Base-by-base conservation (phyloP, 176 grass and related monocot genomes). In the Zea luxurians region DNA sequence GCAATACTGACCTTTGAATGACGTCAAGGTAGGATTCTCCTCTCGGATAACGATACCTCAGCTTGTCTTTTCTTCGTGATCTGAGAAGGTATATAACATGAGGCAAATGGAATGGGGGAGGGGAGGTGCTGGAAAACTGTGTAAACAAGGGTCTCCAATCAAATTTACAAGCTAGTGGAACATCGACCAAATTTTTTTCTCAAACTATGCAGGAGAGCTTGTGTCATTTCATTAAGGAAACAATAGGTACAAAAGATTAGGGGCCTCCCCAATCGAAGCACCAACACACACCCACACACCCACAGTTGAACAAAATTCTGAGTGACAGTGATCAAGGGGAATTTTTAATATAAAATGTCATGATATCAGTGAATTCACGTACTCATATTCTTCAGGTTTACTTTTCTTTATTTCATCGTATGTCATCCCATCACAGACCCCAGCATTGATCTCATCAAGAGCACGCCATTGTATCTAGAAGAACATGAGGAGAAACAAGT, bases 381-480 rank as follows among this genome's bases (percentile, higher is more conserved):
- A 98, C 96, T 90, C 96, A 58, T 94, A 94, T 87, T 94, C 91
- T 71, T 94, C 96, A 70, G 91, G 96, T 80, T 94, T 98, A 70
- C 70, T 94, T 90, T 90, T 90, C 83, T 94, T 90, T 84, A 98
- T 90, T 77, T 98, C 96, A 83, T 98, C 92, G 83, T 98, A 94
- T 71, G 96, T 94, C 95, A 98, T 98, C 45, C 95, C 95, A 90
- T 92, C 95, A 85, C 91, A 98, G 7, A 91, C 68, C 54, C 95
- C 95, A 64, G 80, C 80, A 70, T 98, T 92, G 90, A 98, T 98
- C 80, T 98, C 95, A 79, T 98, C 95, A 83, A 98, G 89, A 63
- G 95, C 95, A 75, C 95, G 89, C 95, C 95, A 98, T 98, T 98
- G 89, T 90, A 98, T 92, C 95, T 98, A 88, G 61, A 92, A 64